Percentiles rank a stretch among this genome's conserved stretches.
Evolutionary conservation across 768 basidiomycete genomes (phyloP).

Genomic region (Lentinus brumalis): DNA sequence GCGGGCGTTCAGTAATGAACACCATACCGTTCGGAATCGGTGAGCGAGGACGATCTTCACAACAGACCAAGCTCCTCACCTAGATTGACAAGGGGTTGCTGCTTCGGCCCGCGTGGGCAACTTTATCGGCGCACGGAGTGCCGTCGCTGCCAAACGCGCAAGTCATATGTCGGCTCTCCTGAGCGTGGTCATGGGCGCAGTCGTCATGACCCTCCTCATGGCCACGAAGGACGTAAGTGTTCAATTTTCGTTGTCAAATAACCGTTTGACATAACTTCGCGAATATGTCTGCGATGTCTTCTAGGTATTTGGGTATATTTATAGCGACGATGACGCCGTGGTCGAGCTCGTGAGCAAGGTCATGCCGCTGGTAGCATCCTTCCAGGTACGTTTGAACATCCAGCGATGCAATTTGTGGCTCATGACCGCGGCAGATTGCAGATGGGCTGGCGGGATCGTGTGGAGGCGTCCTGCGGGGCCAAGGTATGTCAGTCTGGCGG

Average conservation of each 20-base stretch:
- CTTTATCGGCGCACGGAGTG: slow-evolving; percentile 60
- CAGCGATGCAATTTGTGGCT: neutral
- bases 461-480: slow-evolving; percentile 50
- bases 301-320: slow-evolving; percentile 67
- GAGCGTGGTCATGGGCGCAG: slow-evolving; percentile 57
- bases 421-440: slow-evolving; percentile 38
- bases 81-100: slow-evolving; percentile 50
- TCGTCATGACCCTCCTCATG: slow-evolving; percentile 63
- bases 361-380: slow-evolving; percentile 57
- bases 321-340: slow-evolving; percentile 62
- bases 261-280: neutral
- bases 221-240: slow-evolving; percentile 54
- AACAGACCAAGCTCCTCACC: neutral
- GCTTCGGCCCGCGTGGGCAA: slow-evolving; percentile 76
- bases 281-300: neutral
- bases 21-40: slow-evolving; percentile 78
- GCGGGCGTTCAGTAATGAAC: slow-evolving; percentile 51
- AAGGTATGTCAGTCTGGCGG: slow-evolving; percentile 33
- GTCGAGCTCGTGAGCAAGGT: slow-evolving; percentile 50
- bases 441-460: slow-evolving; percentile 56
- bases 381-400: slow-evolving; percentile 40
- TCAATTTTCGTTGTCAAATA: neutral
- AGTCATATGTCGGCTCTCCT: slow-evolving; percentile 66
- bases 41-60: slow-evolving; percentile 12
- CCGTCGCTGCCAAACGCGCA: slow-evolving; percentile 53